Evolutionary conservation across 2,329 filamentous ascomycete species (phyloP).

Genomic region (Venturiaceae sp.): DNA sequence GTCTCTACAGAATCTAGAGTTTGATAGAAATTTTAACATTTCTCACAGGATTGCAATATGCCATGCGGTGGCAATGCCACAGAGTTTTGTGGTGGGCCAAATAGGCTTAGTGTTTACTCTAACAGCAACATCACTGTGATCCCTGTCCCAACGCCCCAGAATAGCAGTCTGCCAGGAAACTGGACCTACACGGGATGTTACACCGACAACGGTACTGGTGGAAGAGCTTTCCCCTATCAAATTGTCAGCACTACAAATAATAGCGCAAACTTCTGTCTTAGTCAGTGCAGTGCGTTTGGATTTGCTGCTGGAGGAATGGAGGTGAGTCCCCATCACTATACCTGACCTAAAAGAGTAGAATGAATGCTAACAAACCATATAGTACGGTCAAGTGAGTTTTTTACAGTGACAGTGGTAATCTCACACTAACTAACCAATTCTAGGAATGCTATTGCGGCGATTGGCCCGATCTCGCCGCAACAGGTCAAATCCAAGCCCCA

Average conservation of each 20-base stretch:
- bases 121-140: conserved; percentile 14
- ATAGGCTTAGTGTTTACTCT: conserved; percentile 20
- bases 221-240: conserved; percentile 44
- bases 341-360: too few species aligned
- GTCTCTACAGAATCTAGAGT: too few species aligned
- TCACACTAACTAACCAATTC: too few species aligned
- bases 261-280: conserved; percentile 43
- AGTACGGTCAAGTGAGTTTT: too few species aligned
- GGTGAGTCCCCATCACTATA: conserved; percentile 49
- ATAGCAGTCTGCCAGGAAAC: conserved; percentile 13
- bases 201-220: conserved; percentile 1
- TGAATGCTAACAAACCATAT: too few species aligned
- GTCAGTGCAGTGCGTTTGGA: conserved; percentile 43
- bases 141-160: conserved; percentile 15
- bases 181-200: conserved; percentile 19
- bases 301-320: conserved; percentile 51
- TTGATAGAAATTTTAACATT: too few species aligned
- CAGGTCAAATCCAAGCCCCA: conserved; percentile 31
- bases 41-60: conserved; percentile 21
- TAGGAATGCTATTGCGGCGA: conserved; percentile 39
- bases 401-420: too few species aligned
- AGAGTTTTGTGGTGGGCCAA: conserved; percentile 17
- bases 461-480: conserved; percentile 33
- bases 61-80: conserved; percentile 19
- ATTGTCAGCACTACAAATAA: conserved; percentile 41